A percentile compares a stretch with the other conserved stretches of the same genome.
Conservation (phyloP, 345 rosid genomes). For the Rhodamnia argentea region DNA sequence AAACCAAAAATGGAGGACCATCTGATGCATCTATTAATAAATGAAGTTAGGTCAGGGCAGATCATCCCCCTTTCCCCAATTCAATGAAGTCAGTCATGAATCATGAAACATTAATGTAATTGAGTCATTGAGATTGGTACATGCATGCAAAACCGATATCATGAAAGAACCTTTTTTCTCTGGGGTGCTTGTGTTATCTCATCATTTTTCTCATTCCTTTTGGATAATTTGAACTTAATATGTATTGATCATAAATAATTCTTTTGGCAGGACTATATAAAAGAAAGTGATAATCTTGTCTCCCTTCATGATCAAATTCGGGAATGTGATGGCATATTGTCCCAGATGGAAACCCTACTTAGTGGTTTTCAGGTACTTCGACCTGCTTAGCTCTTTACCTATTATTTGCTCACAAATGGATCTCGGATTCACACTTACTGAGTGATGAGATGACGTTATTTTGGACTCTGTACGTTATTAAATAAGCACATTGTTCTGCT, state of each 20-base stretch:
- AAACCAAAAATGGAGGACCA: not conserved
- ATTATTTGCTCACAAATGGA: not conserved
- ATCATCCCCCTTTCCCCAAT: not conserved
- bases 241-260: not conserved
- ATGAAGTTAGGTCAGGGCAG: not conserved
- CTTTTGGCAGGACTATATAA: slow-evolving; percentile 71
- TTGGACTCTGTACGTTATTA: not conserved
- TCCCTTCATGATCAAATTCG: slow-evolving; percentile 97
- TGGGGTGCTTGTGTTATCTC: not conserved
- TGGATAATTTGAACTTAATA: not conserved
- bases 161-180: not conserved
- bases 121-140: not conserved
- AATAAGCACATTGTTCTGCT: not conserved
- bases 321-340: slow-evolving; percentile 83
- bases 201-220: not conserved
- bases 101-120: not conserved
- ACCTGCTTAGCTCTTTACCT: not conserved
- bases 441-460: not conserved
- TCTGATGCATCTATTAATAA: not conserved
- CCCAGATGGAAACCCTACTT: slow-evolving; percentile 95
- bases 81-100: not conserved
- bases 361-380: slow-evolving; percentile 86
- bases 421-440: not conserved
- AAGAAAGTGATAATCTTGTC: slow-evolving; percentile 92
- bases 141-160: not conserved